Percentiles rank a stretch among this genome's conserved stretches.
These are phyloP conservation scores for Rubia tinctorum DNA, from an alignment of 305 asterid species.

Conservation along the genomic window DNA sequence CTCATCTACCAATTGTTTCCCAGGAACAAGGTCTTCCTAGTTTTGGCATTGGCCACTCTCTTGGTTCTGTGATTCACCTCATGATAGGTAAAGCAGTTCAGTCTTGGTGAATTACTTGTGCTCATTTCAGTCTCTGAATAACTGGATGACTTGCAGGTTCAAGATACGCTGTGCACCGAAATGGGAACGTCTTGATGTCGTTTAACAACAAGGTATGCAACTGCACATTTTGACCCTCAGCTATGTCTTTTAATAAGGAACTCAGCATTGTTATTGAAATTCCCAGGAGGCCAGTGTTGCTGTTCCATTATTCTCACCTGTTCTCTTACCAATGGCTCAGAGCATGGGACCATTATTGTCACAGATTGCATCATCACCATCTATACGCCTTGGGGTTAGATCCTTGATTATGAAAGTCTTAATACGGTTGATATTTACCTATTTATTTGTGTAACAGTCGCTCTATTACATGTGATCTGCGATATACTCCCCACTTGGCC, in stretches of 20 bases:
- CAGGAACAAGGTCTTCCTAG: constrained; percentile 81
- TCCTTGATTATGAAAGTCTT: constrained; percentile 16
- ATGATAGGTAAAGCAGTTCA: constrained; percentile 60
- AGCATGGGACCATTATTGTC: constrained; percentile 92
- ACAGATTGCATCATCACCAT: constrained; percentile 84
- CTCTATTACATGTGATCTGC: background rate
- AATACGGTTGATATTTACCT: background rate
- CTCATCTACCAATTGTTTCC: constrained; percentile 18
- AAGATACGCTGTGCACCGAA: too few species aligned
- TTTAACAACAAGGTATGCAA: too few species aligned
- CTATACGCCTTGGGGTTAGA: constrained; percentile 91
- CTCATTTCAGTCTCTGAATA: too few species aligned
- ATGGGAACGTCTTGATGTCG: too few species aligned
- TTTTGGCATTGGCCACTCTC: constrained; percentile 92
- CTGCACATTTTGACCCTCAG: too few species aligned
- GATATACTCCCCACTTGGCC: too few species aligned
- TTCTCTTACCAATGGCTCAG: constrained; percentile 85
- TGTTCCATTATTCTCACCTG: constrained; percentile 85
- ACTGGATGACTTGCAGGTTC: too few species aligned
- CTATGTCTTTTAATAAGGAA: background rate
- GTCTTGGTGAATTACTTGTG: too few species aligned
- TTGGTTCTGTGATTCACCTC: constrained; percentile 95
- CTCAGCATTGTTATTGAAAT: constrained; percentile 9
- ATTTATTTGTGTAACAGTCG: background rate
- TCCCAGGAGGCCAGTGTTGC: constrained; percentile 92